phyloP scores from a whole-genome alignment of 106 monocot genomes.

The Posidonia australis region DNA sequence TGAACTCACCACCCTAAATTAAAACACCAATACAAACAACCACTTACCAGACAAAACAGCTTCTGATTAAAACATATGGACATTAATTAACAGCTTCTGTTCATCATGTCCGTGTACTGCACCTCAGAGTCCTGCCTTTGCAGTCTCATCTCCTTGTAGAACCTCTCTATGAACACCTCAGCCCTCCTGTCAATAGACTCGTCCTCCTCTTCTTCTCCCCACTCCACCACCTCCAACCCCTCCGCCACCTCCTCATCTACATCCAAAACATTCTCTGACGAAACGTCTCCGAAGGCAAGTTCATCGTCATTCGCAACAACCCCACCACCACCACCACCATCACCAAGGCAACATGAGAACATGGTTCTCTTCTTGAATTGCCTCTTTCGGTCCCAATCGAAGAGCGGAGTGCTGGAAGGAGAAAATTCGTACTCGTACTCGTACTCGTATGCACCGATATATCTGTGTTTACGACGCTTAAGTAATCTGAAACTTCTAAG shows the following conservation, averaged over 20 bases:
- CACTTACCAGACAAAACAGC: no score
- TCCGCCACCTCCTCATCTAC: neutral
- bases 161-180: slow-evolving; percentile 66
- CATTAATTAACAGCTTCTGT: neutral
- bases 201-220: slow-evolving; percentile 18
- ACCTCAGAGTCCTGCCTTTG: slow-evolving; percentile 40
- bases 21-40: no score
- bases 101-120: slow-evolving; percentile 3
- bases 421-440: neutral
- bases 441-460: neutral
- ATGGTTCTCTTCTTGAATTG: neutral
- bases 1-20: no score
- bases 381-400: neutral
- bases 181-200: slow-evolving; percentile 46
- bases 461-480: no score
- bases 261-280: neutral
- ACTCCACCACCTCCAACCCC: neutral
- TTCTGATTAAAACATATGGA: neutral
- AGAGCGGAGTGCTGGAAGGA: slow-evolving; percentile 6
- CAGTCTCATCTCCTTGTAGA: slow-evolving; percentile 58
- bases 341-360: neutral
- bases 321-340: neutral
- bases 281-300: neutral
- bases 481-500: neutral
- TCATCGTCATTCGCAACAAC: no score